Percentiles rank a stretch among this genome's conserved stretches.
These are phyloP conservation scores for Dalbergia cultrata DNA, from an alignment of 306 rosid genomes.

Conservation along the genomic window DNA sequence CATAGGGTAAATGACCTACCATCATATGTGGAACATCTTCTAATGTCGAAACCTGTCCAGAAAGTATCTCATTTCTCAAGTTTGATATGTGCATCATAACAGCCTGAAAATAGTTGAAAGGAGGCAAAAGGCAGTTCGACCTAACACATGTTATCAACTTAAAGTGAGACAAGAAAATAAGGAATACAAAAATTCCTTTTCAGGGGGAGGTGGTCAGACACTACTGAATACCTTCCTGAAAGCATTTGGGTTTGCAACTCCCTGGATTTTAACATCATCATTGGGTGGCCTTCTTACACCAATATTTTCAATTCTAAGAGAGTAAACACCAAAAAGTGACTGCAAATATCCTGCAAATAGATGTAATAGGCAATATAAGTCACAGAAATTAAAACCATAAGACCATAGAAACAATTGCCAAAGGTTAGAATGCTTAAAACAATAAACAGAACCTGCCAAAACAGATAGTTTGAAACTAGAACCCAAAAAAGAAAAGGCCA, in stretches of 20 bases:
- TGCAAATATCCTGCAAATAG: conserved; percentile 80
- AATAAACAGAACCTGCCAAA: conserved; percentile 18
- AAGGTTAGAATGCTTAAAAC: not conserved
- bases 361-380: not conserved
- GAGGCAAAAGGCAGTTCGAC: conserved; percentile 29
- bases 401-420: conserved; percentile 4
- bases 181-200: not conserved
- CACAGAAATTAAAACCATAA: conserved; percentile 36
- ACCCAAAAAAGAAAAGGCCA: not conserved
- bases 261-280: conserved; percentile 91
- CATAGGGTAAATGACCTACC: conserved; percentile 58
- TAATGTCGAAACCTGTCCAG: conserved; percentile 63
- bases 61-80: conserved; percentile 70
- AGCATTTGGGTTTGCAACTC: conserved; percentile 84
- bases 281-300: conserved; percentile 91
- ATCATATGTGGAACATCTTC: conserved; percentile 63
- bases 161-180: conserved; percentile 21
- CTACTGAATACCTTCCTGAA: conserved; percentile 73
- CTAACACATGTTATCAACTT: not conserved
- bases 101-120: conserved; percentile 69
- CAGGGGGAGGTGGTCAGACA: not conserved
- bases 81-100: conserved; percentile 73
- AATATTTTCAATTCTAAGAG: conserved; percentile 83
- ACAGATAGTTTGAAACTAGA: not conserved
- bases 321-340: conserved; percentile 82